These are phyloP conservation scores for Madurella fahalii DNA, from an alignment of 2,329 filamentous ascomycete genomes.

Conservation along the genomic window DNA sequence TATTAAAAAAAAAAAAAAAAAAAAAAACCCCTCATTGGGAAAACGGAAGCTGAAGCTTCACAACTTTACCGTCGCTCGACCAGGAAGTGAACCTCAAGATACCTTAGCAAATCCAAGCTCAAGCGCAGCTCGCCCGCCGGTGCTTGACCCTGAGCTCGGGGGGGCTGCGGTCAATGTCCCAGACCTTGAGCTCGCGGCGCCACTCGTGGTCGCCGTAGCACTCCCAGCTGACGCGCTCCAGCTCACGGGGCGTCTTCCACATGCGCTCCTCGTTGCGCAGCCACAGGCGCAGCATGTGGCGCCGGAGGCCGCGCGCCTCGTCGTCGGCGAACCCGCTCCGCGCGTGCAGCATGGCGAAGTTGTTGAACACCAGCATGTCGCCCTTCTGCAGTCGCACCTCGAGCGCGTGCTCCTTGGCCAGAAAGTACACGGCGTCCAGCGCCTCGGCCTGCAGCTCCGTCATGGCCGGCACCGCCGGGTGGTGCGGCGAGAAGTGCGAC, in stretches of 20 bases:
- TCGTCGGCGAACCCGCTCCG: constrained; percentile 21
- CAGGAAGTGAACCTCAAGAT: no score
- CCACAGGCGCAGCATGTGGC: constrained; percentile 26
- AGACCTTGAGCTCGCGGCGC: constrained; percentile 12
- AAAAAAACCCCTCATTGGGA: no score
- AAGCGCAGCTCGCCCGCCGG: constrained; percentile 23
- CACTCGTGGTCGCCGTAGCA: constrained; percentile 23
- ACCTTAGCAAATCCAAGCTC: not conserved
- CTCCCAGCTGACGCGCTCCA: constrained; percentile 21
- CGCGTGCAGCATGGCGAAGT: constrained; percentile 26
- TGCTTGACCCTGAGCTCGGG: constrained; percentile 23
- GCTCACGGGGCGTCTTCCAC: constrained; percentile 15
- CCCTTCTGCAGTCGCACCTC: constrained; percentile 15
- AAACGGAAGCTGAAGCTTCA: no score
- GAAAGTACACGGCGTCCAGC: constrained; percentile 23
- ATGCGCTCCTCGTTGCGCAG: constrained; percentile 18
- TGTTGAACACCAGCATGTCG: constrained; percentile 25
- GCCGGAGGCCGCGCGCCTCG: not conserved
- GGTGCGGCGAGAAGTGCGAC: constrained; percentile 21
- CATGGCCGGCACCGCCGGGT: constrained; percentile 24
- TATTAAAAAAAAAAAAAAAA: no score
- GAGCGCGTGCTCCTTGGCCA: constrained; percentile 18
- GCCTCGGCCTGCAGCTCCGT: constrained; percentile 25
- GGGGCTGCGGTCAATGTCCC: constrained; percentile 23
- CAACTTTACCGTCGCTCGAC: no score